A percentile compares a stretch with the other conserved stretches of the same genome.
phyloP scores from a whole-genome alignment of 192 early-diverging fungal genomes.

The Dispira simplex region DNA sequence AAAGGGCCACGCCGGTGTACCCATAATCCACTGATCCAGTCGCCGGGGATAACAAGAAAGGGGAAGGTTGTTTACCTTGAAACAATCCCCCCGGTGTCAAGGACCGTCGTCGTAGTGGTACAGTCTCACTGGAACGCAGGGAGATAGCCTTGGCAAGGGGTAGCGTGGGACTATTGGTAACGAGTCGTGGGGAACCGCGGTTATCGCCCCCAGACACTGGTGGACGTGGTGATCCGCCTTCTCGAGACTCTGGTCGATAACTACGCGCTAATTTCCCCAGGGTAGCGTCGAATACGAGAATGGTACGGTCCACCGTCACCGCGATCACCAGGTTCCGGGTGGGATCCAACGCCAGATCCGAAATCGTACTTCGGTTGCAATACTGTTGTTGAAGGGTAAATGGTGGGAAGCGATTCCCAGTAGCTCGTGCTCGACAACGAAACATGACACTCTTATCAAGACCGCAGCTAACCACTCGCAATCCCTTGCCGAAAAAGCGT shows the following conservation, averaged over 20 bases:
- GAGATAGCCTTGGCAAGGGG: too few relatives aligned
- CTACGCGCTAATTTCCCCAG: neutral
- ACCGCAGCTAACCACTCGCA: neutral
- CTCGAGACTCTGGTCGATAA: neutral
- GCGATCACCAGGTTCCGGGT: neutral
- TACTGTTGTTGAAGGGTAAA: neutral
- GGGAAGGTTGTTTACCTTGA: too few relatives aligned
- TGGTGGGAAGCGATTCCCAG: neutral
- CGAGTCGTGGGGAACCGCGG: too few relatives aligned
- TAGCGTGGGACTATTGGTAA: too few relatives aligned
- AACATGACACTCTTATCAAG: constrained; percentile 10
- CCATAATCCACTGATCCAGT: neutral
- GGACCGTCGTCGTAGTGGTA: too few relatives aligned
- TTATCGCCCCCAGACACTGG: too few relatives aligned
- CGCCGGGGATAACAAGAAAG: too few relatives aligned
- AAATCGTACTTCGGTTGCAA: neutral
- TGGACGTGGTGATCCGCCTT: too few relatives aligned
- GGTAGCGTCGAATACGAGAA: neutral
- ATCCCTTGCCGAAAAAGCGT: neutral
- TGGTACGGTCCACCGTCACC: neutral
- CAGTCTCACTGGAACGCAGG: too few relatives aligned
- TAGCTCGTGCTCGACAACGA: neutral
- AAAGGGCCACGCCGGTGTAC: neutral
- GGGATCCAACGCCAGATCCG: neutral
- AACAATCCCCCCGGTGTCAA: too few relatives aligned